Conservation (phyloP, 176 grass and related monocot genomes). For the Pharus latifolius region DNA sequence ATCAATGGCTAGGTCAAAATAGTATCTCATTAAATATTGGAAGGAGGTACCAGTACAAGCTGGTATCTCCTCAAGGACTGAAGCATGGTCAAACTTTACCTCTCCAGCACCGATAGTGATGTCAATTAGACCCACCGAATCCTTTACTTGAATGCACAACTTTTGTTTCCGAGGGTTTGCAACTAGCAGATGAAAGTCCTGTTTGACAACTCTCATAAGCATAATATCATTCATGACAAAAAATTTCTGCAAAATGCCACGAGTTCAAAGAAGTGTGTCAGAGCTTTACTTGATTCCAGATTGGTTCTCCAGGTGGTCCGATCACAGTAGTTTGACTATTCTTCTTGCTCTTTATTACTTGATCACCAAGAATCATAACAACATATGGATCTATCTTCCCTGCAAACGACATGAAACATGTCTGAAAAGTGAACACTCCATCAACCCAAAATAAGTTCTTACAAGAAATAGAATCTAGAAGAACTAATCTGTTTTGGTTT, state of each 20-base stretch:
- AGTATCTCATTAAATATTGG: too few species aligned
- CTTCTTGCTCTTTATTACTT: constrained; percentile 94
- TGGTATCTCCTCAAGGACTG: too few species aligned
- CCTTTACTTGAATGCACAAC: constrained; percentile 72
- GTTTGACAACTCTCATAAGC: constrained; percentile 8
- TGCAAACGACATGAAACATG: constrained; percentile 15
- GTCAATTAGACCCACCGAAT: constrained; percentile 75
- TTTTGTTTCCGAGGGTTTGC: constrained; percentile 70
- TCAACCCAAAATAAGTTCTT: not conserved
- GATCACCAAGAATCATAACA: constrained; percentile 74
- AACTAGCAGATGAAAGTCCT: constrained; percentile 93
- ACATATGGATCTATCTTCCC: constrained; percentile 98
- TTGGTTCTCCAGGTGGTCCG: constrained; percentile 78
- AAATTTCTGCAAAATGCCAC: not conserved
- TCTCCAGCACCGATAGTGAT: constrained; percentile 71
- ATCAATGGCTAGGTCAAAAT: too few species aligned
- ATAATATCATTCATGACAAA: not conserved
- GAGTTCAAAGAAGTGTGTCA: not conserved
- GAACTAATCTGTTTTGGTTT: not conserved
- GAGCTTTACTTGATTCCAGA: constrained; percentile 91
- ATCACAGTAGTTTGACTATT: constrained; percentile 96
- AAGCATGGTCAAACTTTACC: constrained; percentile 31
- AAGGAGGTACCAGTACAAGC: too few species aligned
- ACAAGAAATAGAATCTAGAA: not conserved
- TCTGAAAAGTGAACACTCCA: not conserved